Evolutionary conservation across 345 rosid genomes (phyloP), one percentile per base, ranked within the genome.

Genomic region (Leavenworthia alabamica): DNA sequence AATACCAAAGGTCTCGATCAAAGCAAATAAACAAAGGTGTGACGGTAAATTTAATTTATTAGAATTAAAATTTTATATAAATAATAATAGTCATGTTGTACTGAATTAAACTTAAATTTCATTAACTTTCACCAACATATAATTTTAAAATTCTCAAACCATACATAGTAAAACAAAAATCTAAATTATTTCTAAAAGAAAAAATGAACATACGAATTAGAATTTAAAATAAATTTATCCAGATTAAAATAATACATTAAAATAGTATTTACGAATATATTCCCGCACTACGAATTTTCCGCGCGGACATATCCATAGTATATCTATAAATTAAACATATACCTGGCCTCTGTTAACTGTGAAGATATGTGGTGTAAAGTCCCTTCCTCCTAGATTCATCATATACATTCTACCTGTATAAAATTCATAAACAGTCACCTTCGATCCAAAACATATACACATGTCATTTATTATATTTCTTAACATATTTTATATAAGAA

Each of bases 271-370:
- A n/a, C n/a, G n/a, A n/a, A n/a, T n/a, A n/a, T n/a, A n/a, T n/a
- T n/a, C n/a, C n/a, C n/a, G n/a, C n/a, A n/a, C n/a, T n/a, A n/a
- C n/a, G n/a, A n/a, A n/a, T n/a, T n/a, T n/a, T n/a, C n/a, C n/a
- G n/a, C n/a, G n/a, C n/a, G n/a, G n/a, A n/a, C n/a, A n/a, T n/a
- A n/a, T n/a, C n/a, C n/a, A n/a, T n/a, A n/a, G n/a, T n/a, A n/a
- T n/a, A 19, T 23, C 10, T 22, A 26, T n/a, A 50, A 15, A 4
- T 6, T 47, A 11, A 24, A 37, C 9, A 19, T n/a, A 15, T 78
- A 88, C 93, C 86, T 88, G 90, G 23, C 82, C 84, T 15, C 79
- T 59, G 41, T 77, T 37, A 24, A 86, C 80, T 2, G 78, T 82
- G 37, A 84, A 56, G 54, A 80, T 68, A 62, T 84, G 83, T 6